Conservation (phyloP, 1,139 yeast species). For the Yamadazyma epiphylla region DNA sequence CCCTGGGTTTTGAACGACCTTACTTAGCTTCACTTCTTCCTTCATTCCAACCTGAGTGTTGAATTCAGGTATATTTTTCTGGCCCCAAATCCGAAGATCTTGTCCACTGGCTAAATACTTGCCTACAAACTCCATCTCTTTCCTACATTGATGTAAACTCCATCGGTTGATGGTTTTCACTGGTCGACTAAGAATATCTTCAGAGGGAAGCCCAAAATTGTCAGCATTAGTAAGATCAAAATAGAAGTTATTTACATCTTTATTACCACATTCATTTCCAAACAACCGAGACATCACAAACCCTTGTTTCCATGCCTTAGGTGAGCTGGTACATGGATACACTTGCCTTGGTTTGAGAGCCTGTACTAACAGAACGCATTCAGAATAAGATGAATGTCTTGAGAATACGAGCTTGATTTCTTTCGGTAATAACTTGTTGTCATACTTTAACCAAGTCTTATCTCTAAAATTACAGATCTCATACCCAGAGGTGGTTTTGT, state of each 20-base stretch:
- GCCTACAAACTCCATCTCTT: conserved; percentile 21
- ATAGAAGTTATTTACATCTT: conserved; percentile 12
- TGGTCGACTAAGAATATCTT: conserved; percentile 13
- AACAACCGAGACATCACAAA: conserved; percentile 41
- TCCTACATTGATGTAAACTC: conserved; percentile 28
- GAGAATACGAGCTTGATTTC: conserved; percentile 44
- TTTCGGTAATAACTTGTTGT: conserved; percentile 33
- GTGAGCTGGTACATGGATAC: conserved; percentile 41
- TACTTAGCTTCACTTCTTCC: not conserved
- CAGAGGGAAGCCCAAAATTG: conserved; percentile 19
- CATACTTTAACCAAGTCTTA: conserved; percentile 27
- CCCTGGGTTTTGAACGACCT: not conserved
- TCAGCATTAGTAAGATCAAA: conserved; percentile 27
- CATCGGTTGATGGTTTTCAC: conserved; percentile 30
- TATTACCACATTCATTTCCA: conserved; percentile 32
- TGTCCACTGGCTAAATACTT: conserved; percentile 1
- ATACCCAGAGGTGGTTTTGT: conserved; percentile 21
- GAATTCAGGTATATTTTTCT: not conserved
- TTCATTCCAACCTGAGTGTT: not conserved
- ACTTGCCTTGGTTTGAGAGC: conserved; percentile 42
- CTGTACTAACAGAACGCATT: conserved; percentile 34
- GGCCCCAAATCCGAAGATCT: not conserved
- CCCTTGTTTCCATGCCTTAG: conserved; percentile 36
- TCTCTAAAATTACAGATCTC: conserved; percentile 18
- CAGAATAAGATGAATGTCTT: conserved; percentile 53